Conservation (phyloP, 805 yeast genomes). For the Pichia eremophila region DNA sequence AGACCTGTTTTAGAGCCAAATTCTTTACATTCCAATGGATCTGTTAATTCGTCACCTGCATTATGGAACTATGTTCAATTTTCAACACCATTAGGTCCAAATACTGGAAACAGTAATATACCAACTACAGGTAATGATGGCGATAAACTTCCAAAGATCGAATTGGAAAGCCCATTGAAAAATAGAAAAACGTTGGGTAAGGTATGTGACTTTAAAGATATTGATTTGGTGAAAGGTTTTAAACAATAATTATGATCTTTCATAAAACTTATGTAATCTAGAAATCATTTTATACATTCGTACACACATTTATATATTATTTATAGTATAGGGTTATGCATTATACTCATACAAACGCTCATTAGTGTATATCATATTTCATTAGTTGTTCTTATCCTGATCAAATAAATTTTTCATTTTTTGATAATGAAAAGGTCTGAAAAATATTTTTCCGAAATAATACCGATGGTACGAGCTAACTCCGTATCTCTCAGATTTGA, state of each 20-base stretch:
- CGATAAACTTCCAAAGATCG: conserved; percentile 13
- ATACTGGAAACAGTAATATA: conserved; percentile 1
- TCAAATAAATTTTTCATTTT: too few species aligned
- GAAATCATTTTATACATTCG: too few species aligned
- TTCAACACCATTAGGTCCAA: conserved; percentile 27
- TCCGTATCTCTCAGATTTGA: too few species aligned
- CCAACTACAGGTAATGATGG: neutral
- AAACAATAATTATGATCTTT: conserved; percentile 16
- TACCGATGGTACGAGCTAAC: too few species aligned
- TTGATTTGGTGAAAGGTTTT: conserved; percentile 40
- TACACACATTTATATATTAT: too few species aligned
- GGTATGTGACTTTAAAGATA: conserved; percentile 36
- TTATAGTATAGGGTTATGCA: too few species aligned
- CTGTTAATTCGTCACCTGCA: conserved; percentile 69
- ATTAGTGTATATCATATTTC: too few species aligned
- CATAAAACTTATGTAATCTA: too few species aligned
- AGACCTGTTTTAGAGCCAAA: conserved; percentile 21
- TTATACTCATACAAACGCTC: too few species aligned
- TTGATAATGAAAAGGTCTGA: too few species aligned
- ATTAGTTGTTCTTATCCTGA: too few species aligned
- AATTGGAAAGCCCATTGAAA: conserved; percentile 23
- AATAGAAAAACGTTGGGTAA: conserved; percentile 16
- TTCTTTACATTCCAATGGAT: conserved; percentile 30
- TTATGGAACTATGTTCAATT: conserved; percentile 89
- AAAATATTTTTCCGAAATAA: too few species aligned